A percentile compares a stretch with the other conserved stretches of the same genome.
These are phyloP conservation scores for Pugionium dolabratum DNA, from an alignment of 345 rosid species.

Conservation along the genomic window DNA sequence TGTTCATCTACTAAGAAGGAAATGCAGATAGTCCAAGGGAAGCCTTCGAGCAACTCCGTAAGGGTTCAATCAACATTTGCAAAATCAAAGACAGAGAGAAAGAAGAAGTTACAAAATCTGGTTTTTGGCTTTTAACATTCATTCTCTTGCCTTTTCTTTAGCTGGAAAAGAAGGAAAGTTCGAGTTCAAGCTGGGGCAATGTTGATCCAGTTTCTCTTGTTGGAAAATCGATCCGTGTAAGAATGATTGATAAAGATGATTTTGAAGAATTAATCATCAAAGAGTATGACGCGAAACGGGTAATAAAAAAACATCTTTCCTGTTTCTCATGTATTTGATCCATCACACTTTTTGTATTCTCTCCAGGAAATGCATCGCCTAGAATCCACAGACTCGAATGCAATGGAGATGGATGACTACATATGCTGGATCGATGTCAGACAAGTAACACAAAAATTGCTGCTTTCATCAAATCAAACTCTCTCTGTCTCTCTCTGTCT, in stretches of 20 bases:
- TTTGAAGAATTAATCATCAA: constrained; percentile 3
- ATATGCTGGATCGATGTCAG: constrained; percentile 15
- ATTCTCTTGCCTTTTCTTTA: not conserved
- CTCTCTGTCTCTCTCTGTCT: no score
- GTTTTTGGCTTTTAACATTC: not conserved
- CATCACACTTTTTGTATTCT: not conserved
- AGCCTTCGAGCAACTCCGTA: no score
- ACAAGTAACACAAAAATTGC: constrained; percentile 16
- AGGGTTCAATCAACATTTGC: no score
- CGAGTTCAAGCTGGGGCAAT: constrained; percentile 10
- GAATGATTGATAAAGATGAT: not conserved
- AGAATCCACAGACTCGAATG: not conserved
- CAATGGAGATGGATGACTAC: constrained; percentile 5
- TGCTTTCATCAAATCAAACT: not conserved
- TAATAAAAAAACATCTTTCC: not conserved
- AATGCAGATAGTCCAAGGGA: not conserved
- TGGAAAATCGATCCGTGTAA: constrained; percentile 1
- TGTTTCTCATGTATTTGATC: constrained; percentile 2
- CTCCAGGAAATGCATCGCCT: constrained; percentile 23
- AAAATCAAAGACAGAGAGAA: no score
- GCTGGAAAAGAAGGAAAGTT: not conserved
- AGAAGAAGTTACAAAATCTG: not conserved
- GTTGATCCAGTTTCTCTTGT: constrained; percentile 8
- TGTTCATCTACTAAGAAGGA: not conserved
- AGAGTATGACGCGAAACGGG: constrained; percentile 15